Evolutionary conservation across 2,329 filamentous ascomycete species (phyloP), one percentile per base, ranked within the genome.

Genomic region (Claviceps africana): DNA sequence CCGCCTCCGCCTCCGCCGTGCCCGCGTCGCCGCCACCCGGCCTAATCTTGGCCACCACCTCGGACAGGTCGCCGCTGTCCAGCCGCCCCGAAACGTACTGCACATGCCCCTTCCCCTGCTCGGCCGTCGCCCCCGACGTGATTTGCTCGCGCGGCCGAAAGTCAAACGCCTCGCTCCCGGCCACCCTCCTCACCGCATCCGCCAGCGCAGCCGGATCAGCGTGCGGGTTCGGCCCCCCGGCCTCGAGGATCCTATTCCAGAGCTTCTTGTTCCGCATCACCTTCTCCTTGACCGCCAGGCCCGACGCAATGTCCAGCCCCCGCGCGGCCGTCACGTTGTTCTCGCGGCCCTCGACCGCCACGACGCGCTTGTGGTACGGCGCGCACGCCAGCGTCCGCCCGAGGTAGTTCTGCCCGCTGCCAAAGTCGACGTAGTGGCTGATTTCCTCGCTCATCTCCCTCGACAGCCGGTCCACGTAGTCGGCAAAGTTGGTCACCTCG

Each of bases 381-480:
- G 83, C 76, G 56, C 85, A 88, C 15, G 91, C 91, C 53, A 98
- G 73, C 1, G 88, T 86, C 46, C 93, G 79, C 1, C 93, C 91
- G 3, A 98, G 81, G 62, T 98, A 98, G 63, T 96, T 97, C 66
- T 97, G 91, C 0, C 93, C 93, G 51, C 89, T 95, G 30, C 93
- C 93, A 67, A 97, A 95, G 68, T 98, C 93, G 48, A 97, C 84
- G 54, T 95, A 82, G 69, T 97, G 90, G 0, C 88, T 87, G 55
- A 96, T 82, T 15, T 75, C 68, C 47, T 73, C 68, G 0, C 73
- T 76, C 3, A 95, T 76, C 30, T 78, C 75, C 51, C 70, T 67
- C 0, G 78, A 74, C 10, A 84, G 70, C 3, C 69, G 62, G 48
- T 88, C 78, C 50, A 97, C 79, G 61, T 91, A 97, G 56, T 79